These are phyloP conservation scores for Pythium volutum DNA, from an alignment of 352 stramenopile species.

Conservation along the genomic window DNA sequence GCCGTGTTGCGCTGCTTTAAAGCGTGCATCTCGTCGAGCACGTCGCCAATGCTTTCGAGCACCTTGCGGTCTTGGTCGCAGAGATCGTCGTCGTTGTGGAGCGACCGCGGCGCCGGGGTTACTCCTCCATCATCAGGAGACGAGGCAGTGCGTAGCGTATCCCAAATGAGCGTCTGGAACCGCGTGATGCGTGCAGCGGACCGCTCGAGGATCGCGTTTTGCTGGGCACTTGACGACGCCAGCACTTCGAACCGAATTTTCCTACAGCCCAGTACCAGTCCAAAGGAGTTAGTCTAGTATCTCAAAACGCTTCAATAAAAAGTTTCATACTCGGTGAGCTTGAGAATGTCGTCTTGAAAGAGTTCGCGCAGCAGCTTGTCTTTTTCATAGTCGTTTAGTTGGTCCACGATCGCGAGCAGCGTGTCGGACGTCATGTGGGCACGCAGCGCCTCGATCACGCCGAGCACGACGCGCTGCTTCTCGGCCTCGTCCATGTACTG, in stretches of 20 bases:
- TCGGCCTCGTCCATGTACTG: constrained; percentile 53
- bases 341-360: constrained; percentile 50
- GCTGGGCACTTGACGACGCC: constrained; percentile 48
- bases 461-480: constrained; percentile 54
- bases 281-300: background rate
- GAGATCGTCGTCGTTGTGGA: constrained; percentile 39
- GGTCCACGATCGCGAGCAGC: constrained; percentile 38
- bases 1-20: constrained; percentile 32
- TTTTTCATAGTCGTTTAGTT: constrained; percentile 55
- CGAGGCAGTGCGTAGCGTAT: constrained; percentile 19
- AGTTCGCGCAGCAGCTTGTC: constrained; percentile 53
- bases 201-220: constrained; percentile 58
- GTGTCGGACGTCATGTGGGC: constrained; percentile 52
- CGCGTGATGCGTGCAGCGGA: constrained; percentile 52
- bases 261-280: constrained; percentile 18
- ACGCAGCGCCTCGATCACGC: constrained; percentile 40
- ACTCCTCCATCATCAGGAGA: background rate
- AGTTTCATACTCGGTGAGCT: constrained; percentile 46
- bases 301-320: background rate
- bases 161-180: constrained; percentile 52
- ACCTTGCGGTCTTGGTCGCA: constrained; percentile 66
- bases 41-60: constrained; percentile 45
- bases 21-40: constrained; percentile 48
- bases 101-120: background rate
- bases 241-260: constrained; percentile 50